Base-by-base conservation (phyloP, 371 early-diverging fungal genomes). In the Batrachochytrium dendrobatidis region DNA sequence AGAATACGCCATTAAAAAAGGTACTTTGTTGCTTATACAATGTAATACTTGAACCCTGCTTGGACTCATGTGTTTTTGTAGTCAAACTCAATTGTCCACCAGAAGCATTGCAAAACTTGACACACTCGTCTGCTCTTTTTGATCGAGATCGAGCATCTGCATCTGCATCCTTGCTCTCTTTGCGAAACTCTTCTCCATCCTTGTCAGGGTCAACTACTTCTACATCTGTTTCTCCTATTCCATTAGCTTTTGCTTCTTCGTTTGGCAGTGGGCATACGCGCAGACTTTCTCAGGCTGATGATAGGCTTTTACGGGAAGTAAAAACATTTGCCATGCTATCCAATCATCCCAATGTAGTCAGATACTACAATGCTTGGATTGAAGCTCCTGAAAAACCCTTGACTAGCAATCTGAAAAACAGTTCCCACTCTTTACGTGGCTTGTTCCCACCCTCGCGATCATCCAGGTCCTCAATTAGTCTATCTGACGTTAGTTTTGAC, bases 1-100 rank as follows among this genome's bases (percentile, higher is more conserved):
- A 54, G 69, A 72, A 56, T 79, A 79, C 53, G 82, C 82, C 10
- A 72, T 82, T 52, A 82, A 82, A 49, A 75, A 77, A 59, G 69
- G n/a, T n/a, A n/a, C n/a, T n/a, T n/a, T n/a, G n/a, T n/a, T n/a
- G n/a, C n/a, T n/a, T n/a, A n/a, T n/a, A n/a, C n/a, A 20, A 17
- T 51, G 18, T 43, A 43, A 18, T 26, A 17, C 17, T 17, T 26
- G 20, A 15, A 17, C 51, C 50, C 34, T 32, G 55, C 53, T 17
- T 49, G 17, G 15, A n/a, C n/a, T n/a, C n/a, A n/a, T n/a, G n/a
- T n/a, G n/a, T n/a, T n/a, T n/a, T n/a, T n/a, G n/a, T n/a, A n/a
- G n/a, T 66, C 56, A 63, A 63, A 34, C 62, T 67, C 18, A 60
- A 57, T n/a, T 65, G 66, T 31, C 48, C 51, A 31, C 60, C 66